These are phyloP conservation scores for Phoma herbarum DNA, from an alignment of 2,329 filamentous ascomycete genomes.

Conservation along the genomic window DNA sequence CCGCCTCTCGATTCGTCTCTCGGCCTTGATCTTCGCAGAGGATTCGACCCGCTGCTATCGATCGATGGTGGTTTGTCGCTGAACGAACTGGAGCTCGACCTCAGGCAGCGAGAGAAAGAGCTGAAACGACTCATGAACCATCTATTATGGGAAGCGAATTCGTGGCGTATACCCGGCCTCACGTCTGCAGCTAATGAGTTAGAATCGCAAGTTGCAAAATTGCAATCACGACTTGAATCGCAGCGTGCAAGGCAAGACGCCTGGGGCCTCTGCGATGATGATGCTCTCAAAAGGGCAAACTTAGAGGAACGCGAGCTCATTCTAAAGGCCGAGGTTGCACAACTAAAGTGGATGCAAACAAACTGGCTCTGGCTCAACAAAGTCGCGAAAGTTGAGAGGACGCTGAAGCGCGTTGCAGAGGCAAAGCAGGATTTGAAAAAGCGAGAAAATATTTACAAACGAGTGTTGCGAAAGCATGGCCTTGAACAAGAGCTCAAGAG, in stretches of 20 bases:
- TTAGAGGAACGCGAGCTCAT: neutral
- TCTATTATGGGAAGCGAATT: neutral
- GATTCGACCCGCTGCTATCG: neutral
- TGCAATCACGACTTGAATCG: neutral
- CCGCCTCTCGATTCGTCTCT: neutral
- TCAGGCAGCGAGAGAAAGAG: neutral
- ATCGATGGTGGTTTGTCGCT: neutral
- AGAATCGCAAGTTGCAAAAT: neutral
- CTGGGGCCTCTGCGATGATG: neutral
- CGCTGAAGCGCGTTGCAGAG: neutral
- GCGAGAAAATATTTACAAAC: neutral
- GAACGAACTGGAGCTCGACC: neutral
- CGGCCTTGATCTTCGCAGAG: neutral
- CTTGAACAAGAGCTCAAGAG: neutral
- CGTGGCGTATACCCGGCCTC: neutral
- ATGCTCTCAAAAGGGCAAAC: neutral
- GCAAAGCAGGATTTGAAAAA: neutral
- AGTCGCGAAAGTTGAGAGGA: neutral
- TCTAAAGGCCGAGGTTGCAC: neutral
- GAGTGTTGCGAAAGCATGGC: neutral
- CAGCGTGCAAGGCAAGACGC: neutral
- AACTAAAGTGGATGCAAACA: neutral
- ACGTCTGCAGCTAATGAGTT: neutral
- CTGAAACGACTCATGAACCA: neutral
- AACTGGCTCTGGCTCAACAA: neutral